These are phyloP conservation scores for Cystoisospora suis DNA, from an alignment of 169 alveolate species.

Conservation along the genomic window DNA sequence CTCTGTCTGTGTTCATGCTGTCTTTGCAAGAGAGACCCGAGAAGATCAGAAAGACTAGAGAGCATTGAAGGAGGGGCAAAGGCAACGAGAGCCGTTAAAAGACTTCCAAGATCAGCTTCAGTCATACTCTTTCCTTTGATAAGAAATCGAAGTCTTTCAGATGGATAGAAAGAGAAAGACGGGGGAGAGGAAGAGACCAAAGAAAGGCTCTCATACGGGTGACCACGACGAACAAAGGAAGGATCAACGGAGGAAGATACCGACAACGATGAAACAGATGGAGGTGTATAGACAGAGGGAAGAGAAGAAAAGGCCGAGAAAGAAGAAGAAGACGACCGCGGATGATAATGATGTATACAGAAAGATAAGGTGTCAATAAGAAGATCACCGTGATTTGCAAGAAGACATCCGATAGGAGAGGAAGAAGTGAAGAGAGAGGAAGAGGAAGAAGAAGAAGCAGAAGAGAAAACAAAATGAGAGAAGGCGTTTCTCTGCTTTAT, in stretches of 20 bases:
- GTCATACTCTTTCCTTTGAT: background rate
- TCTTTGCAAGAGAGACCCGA: conserved; percentile 39
- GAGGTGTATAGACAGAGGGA: background rate
- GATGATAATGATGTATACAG: background rate
- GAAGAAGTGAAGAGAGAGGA: background rate
- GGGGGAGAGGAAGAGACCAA: background rate
- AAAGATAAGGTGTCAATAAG: background rate
- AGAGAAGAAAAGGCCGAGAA: background rate
- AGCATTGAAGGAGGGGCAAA: conserved; percentile 45
- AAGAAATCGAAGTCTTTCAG: no score
- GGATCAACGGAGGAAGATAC: background rate
- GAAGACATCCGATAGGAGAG: conserved; percentile 18
- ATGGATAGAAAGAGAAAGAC: background rate
- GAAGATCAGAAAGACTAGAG: conserved; percentile 16
- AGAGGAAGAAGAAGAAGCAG: background rate
- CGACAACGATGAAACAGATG: background rate
- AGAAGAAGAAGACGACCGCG: background rate
- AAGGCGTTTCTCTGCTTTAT: background rate
- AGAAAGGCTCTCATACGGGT: no score
- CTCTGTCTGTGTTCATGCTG: conserved; percentile 30
- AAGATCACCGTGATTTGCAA: background rate
- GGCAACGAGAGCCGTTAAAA: conserved; percentile 35
- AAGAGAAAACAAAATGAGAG: background rate
- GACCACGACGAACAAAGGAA: no score
- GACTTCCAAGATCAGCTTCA: background rate